These are phyloP conservation scores for Coemansia sp. DNA, from an alignment of 192 early-diverging fungal species.

Conservation along the genomic window DNA sequence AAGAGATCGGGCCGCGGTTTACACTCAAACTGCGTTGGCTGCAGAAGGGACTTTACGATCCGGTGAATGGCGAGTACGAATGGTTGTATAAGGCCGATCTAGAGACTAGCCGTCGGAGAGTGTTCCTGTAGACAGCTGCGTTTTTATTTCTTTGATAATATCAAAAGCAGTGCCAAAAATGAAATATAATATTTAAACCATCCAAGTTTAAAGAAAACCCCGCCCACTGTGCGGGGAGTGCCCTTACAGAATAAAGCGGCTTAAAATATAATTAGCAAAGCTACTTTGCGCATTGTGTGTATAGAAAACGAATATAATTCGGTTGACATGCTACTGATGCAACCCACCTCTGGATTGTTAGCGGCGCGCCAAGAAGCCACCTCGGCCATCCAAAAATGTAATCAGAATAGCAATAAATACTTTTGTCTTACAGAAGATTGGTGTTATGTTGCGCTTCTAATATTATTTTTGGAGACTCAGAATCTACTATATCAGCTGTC, in stretches of 20 bases:
- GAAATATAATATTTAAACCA: too few species aligned
- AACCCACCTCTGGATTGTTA: neutral
- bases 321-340: neutral
- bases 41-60: slow-evolving; percentile 94
- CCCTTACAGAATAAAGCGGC: neutral
- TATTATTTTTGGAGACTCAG: neutral
- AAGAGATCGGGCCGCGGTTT: slow-evolving; percentile 95
- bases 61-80: slow-evolving; percentile 88
- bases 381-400: neutral
- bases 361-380: neutral
- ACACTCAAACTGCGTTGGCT: slow-evolving; percentile 91
- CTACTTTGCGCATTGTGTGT: neutral
- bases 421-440: neutral
- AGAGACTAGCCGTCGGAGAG: slow-evolving; percentile 86
- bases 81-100: slow-evolving; percentile 92
- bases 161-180: neutral
- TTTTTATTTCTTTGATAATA: neutral
- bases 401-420: neutral
- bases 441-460: neutral
- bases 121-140: slow-evolving; percentile 65
- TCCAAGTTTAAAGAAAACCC: too few species aligned
- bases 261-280: neutral
- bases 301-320: neutral
- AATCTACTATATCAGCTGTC: neutral
- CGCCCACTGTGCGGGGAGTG: too few species aligned